phyloP scores from a whole-genome alignment of 1,139 yeast species.

The Geotrichum europaeum region DNA sequence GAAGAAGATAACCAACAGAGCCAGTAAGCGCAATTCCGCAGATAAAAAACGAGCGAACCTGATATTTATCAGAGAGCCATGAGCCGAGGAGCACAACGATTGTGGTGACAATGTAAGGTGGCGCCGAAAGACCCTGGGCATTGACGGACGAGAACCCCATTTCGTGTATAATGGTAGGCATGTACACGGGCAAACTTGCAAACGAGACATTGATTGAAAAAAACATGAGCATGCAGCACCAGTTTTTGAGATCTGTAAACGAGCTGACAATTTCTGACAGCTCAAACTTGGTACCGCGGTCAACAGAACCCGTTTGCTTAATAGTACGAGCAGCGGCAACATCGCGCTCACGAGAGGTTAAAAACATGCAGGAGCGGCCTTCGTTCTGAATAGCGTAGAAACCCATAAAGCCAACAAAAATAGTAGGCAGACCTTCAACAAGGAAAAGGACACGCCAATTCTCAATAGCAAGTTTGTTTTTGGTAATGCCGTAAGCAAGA shows the following conservation, averaged over 20 bases:
- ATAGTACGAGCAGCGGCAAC: constrained; percentile 16
- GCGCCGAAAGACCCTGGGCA: constrained; percentile 26
- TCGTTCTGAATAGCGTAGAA: constrained; percentile 15
- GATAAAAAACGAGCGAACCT: constrained; percentile 21
- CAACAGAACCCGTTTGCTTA: constrained; percentile 13
- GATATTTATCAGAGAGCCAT: constrained; percentile 21
- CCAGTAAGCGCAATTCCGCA: constrained; percentile 18
- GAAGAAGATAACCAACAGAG: constrained; percentile 23
- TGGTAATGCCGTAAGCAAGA: constrained; percentile 17
- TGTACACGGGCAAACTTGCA: constrained; percentile 23
- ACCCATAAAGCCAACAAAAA: constrained; percentile 12
- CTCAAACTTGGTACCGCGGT: constrained; percentile 4
- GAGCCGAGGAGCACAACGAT: constrained; percentile 19
- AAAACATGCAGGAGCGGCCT: constrained; percentile 4
- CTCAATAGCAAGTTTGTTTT: constrained; percentile 8
- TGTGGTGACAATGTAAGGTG: constrained; percentile 24
- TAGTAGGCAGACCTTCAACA: constrained; percentile 18
- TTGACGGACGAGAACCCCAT: constrained; percentile 25
- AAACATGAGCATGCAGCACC: constrained; percentile 18
- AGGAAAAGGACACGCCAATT: constrained; percentile 16
- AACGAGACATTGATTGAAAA: constrained; percentile 17
- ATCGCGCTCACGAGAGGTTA: constrained; percentile 13
- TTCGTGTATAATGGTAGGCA: constrained; percentile 23
- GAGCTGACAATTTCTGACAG: constrained; percentile 4
- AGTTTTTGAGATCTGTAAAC: constrained; percentile 21